Percentiles rank a stretch among this genome's conserved stretches.
Evolutionary conservation across 305 asterid species (phyloP).

Genomic region (Andrographis paniculata): DNA sequence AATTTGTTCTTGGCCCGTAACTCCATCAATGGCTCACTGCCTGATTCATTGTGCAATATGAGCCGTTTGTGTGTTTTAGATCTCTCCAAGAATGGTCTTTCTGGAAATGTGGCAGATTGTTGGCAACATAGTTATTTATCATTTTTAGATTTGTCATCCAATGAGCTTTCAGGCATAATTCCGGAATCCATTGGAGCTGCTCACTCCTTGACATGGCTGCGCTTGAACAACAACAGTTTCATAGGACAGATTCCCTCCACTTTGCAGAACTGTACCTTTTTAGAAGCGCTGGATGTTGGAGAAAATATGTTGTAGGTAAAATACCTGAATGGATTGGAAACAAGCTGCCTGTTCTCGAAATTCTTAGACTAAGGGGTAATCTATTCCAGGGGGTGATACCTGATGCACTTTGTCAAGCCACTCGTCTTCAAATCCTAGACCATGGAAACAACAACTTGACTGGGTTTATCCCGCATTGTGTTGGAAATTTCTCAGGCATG

Average conservation of each 20-base stretch:
- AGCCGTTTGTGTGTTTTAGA: background rate
- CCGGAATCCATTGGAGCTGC: constrained; percentile 10
- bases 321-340: constrained; percentile 14
- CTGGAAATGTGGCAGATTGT: constrained; percentile 15
- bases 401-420: background rate
- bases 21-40: too few relatives aligned
- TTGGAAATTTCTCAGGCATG: too few relatives aligned
- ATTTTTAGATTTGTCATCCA: background rate
- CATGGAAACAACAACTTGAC: constrained; percentile 8
- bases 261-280: background rate
- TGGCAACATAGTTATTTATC: background rate
- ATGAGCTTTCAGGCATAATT: constrained; percentile 10
- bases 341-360: background rate
- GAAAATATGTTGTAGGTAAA: constrained; percentile 2
- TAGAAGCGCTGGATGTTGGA: constrained; percentile 4
- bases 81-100: constrained; percentile 15
- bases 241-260: constrained; percentile 6
- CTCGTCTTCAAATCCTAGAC: constrained; percentile 1
- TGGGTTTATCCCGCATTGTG: constrained; percentile 7
- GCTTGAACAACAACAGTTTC: constrained; percentile 2
- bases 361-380: background rate
- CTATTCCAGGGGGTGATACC: background rate
- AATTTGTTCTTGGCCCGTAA: too few relatives aligned
- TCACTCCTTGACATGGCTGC: background rate
- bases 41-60: constrained; percentile 14